These are phyloP conservation scores for Trichoderma erinaceum DNA, from an alignment of 495 filamentous ascomycete species.

Conservation along the genomic window DNA sequence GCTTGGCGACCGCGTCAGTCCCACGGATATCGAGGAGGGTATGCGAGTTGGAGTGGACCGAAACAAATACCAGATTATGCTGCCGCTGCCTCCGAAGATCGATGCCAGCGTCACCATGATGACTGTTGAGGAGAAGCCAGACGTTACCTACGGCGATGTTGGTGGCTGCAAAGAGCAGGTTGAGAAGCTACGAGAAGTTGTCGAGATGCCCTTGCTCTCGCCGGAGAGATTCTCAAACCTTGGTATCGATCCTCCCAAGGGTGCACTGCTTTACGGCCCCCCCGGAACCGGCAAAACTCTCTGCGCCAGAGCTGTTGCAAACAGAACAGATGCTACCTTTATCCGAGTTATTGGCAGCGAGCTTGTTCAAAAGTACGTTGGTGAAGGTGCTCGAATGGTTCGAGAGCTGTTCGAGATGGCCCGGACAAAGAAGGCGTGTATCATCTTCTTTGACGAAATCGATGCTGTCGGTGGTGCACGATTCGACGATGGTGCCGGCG, in stretches of 20 bases:
- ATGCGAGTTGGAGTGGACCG: conserved; percentile 98
- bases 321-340: conserved; percentile 95
- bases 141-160: conserved; percentile 98
- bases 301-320: conserved; percentile 93
- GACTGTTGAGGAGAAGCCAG: conserved; percentile 99
- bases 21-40: conserved; percentile 98
- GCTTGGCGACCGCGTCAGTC: conserved; percentile 91
- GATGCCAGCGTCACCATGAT: conserved; percentile 99
- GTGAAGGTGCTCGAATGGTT: conserved; percentile 96
- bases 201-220: conserved; percentile 94
- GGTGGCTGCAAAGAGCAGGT: conserved; percentile 99
- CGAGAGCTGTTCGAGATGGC: conserved; percentile 99
- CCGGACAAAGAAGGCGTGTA: conserved; percentile 98
- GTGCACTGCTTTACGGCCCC: conserved; percentile 91
- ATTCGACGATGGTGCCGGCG: conserved; percentile 95
- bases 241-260: conserved; percentile 97
- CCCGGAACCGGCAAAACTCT: conserved; percentile 98
- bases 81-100: conserved; percentile 98
- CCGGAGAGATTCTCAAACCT: conserved; percentile 95
- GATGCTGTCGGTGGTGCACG: conserved; percentile 97
- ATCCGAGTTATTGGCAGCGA: conserved; percentile 97
- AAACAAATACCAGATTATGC: conserved; percentile 97
- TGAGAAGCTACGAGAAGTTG: conserved; percentile 96
- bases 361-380: conserved; percentile 97
- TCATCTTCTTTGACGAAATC: conserved; percentile 99